Percentiles rank a stretch among this genome's conserved stretches.
Conservation (phyloP, 768 basidiomycete genomes). For the Artomyces pyxidatus region DNA sequence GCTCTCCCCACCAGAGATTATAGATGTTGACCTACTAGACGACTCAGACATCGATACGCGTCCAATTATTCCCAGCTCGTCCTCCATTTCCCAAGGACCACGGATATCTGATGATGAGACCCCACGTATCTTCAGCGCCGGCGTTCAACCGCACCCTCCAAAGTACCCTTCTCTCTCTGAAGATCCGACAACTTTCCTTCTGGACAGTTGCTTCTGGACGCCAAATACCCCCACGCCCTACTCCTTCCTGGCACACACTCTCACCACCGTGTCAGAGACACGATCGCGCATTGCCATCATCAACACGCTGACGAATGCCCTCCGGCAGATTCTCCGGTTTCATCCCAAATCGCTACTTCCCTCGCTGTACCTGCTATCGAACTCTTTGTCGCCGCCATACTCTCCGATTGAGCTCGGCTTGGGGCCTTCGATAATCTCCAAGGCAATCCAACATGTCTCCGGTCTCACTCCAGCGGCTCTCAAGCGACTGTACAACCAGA, state of each 20-base stretch:
- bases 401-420: slow-evolving; percentile 61
- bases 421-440: slow-evolving; percentile 58
- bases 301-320: slow-evolving; percentile 63
- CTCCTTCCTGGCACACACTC: slow-evolving; percentile 59
- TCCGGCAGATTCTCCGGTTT: slow-evolving; percentile 58
- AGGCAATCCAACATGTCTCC: slow-evolving; percentile 65
- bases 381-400: slow-evolving; percentile 72
- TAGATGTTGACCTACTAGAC: slow-evolving; percentile 27
- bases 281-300: slow-evolving; percentile 66
- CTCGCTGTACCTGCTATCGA: slow-evolving; percentile 77
- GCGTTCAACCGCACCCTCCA: slow-evolving; percentile 4
- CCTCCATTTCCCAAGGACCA: no score
- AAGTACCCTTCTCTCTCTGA: slow-evolving; percentile 30
- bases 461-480: slow-evolving; percentile 52
- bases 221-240: slow-evolving; percentile 44
- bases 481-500: slow-evolving; percentile 57
- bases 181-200: slow-evolving; percentile 42
- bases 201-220: slow-evolving; percentile 37
- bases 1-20: slow-evolving; percentile 17
- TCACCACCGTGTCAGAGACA: slow-evolving; percentile 53
- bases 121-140: background rate
- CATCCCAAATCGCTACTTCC: slow-evolving; percentile 65
- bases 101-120: no score
- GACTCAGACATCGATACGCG: no score
- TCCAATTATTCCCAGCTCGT: no score